phyloP scores from a whole-genome alignment of 108 stramenopile species.

The Thalassiosira profunda region DNA sequence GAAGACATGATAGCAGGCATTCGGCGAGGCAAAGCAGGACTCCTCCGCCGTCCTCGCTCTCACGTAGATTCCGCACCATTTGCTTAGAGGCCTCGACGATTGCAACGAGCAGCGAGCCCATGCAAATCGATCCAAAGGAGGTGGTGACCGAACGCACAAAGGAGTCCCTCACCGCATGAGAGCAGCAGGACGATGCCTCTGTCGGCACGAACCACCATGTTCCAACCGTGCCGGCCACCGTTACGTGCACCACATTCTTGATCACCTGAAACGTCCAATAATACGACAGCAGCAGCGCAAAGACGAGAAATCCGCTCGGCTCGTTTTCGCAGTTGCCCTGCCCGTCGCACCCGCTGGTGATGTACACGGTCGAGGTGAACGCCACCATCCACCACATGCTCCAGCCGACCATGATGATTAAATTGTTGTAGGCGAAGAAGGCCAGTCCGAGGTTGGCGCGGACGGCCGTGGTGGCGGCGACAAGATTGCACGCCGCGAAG shows the following conservation, averaged over 20 bases:
- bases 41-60: constrained; percentile 51
- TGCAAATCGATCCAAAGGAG: constrained; percentile 81
- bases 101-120: constrained; percentile 76
- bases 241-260: constrained; percentile 82
- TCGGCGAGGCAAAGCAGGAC: constrained; percentile 65
- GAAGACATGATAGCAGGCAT: constrained; percentile 71
- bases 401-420: constrained; percentile 64
- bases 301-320: constrained; percentile 26
- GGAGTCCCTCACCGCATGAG: constrained; percentile 57
- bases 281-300: constrained; percentile 71
- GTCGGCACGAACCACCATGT: constrained; percentile 89
- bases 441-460: constrained; percentile 68
- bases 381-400: constrained; percentile 61
- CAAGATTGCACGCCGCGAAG: constrained; percentile 78
- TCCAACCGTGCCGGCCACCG: constrained; percentile 85
- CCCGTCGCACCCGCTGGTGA: constrained; percentile 50
- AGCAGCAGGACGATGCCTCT: constrained; percentile 70
- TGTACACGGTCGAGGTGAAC: constrained; percentile 55
- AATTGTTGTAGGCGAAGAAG: constrained; percentile 61
- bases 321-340: constrained; percentile 58
- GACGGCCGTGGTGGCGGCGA: constrained; percentile 73
- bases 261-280: constrained; percentile 86
- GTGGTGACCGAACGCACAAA: constrained; percentile 65
- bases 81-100: constrained; percentile 68
- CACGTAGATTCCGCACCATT: constrained; percentile 54